Percentiles rank a stretch among this genome's conserved stretches.
phyloP scores from a whole-genome alignment of 805 yeast species.

The Kodamaea fukazawae region DNA sequence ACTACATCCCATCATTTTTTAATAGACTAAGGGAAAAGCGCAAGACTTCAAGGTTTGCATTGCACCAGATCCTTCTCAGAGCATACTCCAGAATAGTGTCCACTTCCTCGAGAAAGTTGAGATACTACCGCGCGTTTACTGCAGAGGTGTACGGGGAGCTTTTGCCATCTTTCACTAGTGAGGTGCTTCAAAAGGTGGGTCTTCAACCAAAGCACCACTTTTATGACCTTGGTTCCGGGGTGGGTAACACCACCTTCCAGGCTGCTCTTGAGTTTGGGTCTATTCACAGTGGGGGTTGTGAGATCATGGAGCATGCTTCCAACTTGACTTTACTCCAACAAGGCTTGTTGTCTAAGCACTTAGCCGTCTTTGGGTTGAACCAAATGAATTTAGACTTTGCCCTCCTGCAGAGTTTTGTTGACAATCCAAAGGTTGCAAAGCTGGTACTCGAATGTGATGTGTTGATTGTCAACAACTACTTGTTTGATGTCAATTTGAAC shows the following conservation, averaged over 20 bases:
- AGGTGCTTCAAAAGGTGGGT: slow-evolving; percentile 56
- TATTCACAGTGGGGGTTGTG: slow-evolving; percentile 77
- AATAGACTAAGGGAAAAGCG: slow-evolving; percentile 18
- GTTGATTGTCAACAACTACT: slow-evolving; percentile 75
- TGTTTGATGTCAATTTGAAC: slow-evolving; percentile 76
- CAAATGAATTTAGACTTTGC: slow-evolving; percentile 58
- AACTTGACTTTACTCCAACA: slow-evolving; percentile 60
- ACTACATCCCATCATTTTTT: slow-evolving; percentile 21
- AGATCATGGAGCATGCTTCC: slow-evolving; percentile 82
- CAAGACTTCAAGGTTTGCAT: slow-evolving; percentile 27
- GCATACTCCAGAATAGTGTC: slow-evolving; percentile 77
- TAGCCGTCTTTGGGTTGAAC: slow-evolving; percentile 61
- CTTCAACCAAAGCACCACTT: slow-evolving; percentile 56
- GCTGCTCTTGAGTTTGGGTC: slow-evolving; percentile 87
- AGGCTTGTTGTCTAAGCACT: slow-evolving; percentile 54
- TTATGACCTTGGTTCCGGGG: slow-evolving; percentile 91
- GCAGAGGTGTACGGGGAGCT: slow-evolving; percentile 90
- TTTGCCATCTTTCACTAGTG: slow-evolving; percentile 71
- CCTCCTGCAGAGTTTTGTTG: slow-evolving; percentile 67
- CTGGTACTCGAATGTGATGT: slow-evolving; percentile 64
- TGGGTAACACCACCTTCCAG: slow-evolving; percentile 87
- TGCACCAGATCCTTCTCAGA: slow-evolving; percentile 70
- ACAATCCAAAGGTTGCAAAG: slow-evolving; percentile 53
- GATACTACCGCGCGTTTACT: slow-evolving; percentile 80
- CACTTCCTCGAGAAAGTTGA: slow-evolving; percentile 62